Evolutionary conservation across 2,329 filamentous ascomycete genomes (phyloP), one percentile per base, ranked within the genome.

Genomic region (Sporothrix schenckii): DNA sequence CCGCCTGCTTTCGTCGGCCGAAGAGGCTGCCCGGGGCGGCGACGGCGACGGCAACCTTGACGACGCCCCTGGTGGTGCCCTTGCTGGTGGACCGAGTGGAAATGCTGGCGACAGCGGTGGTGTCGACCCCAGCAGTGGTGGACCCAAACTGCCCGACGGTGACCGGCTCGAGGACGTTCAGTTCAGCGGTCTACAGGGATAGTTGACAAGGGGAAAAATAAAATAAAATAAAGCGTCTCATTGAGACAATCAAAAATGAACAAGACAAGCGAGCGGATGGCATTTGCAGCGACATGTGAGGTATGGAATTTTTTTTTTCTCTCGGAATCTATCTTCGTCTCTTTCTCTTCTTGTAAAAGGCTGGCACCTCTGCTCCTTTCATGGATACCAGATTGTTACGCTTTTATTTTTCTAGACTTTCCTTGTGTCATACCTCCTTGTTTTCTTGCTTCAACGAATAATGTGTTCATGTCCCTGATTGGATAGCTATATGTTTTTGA

Each of bases 151-250:
- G 44, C 19, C 16, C 6, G 73, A 74, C 34, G 70, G 72, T 41
- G 73, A 74, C n/a, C 71, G 72, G 24, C 65, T 73, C 19, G 73
- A 73, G 24, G 72, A 74, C n/a, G 71, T 74, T 66, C 70, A 72
- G 19, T 72, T 74, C 53, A 66, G 71, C 19, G 58, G 69, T 19
- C 39, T 49, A 7, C 52, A 66, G 9, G 52, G 60, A 11, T 56
- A 44, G 44, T 34, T 56, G 24, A 19, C 24, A 27, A 34, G 9
- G 50, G 16, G 4, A 0, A 44, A 14, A 44, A 44, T 1, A 14
- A 44, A 16, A 11, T 6, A 44, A 44, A 41, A 7, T 7, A 41
- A 41, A 41, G 39, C 41, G 10, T 44, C 10, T 44, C 41, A 34
- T 34, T 34, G 30, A 7, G 50, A 24, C 50, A 14, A 54, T 24